Conservation (phyloP, 345 rosid species). For the Eucalyptus pauciflora region DNA sequence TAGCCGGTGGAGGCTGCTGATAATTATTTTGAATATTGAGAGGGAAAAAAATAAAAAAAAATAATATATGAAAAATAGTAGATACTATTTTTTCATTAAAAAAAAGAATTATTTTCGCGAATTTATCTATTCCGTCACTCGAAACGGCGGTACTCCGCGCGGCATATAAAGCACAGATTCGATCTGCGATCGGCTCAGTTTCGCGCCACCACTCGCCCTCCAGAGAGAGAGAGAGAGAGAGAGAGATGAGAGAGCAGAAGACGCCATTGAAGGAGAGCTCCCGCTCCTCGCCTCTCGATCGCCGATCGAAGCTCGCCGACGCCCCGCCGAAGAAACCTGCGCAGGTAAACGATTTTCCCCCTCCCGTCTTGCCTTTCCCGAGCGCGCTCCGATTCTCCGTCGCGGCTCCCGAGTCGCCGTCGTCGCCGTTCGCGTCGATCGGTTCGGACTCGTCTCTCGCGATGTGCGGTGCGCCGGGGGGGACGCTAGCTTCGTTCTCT, state of each 20-base stretch:
- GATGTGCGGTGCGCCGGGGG: not conserved
- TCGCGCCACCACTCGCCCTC: not conserved
- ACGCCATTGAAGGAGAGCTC: not conserved
- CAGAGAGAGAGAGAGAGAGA: not conserved
- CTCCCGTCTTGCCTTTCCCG: not conserved
- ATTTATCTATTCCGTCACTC: not conserved
- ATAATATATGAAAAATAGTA: too few relatives aligned
- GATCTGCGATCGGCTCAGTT: not conserved
- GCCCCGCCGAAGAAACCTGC: not conserved
- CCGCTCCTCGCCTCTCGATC: not conserved
- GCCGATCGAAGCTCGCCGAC: not conserved
- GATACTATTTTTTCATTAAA: too few relatives aligned
- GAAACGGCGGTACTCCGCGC: not conserved
- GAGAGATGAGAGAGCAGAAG: not conserved
- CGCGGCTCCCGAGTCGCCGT: not conserved
- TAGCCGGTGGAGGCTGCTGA: accelerated
- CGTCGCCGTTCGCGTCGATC: not conserved
- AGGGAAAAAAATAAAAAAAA: too few relatives aligned
- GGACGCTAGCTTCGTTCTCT: not conserved
- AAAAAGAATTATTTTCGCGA: not conserved
- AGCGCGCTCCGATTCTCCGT: not conserved
- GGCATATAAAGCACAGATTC: not conserved
- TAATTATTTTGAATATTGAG: not conserved
- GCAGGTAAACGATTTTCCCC: not conserved
- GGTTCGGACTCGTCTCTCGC: not conserved